Conservation (phyloP, 768 basidiomycete species). For the Lactifluus subvellereus region DNA sequence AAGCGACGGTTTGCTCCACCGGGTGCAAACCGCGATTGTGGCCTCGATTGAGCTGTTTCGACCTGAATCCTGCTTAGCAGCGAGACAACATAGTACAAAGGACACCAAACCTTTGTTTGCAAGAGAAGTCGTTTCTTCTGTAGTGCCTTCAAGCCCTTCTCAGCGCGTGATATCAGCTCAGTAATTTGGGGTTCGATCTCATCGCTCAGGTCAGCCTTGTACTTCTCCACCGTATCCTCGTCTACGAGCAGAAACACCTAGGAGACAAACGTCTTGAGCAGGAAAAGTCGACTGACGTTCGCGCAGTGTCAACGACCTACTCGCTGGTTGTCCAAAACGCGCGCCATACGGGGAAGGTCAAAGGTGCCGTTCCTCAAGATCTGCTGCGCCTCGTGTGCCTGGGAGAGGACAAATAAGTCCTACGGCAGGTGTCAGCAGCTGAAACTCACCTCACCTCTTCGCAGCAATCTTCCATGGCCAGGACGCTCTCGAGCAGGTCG, state of each 20-base stretch:
- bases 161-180: conserved; percentile 65
- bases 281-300: not conserved
- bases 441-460: conserved; percentile 48
- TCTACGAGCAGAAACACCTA: conserved; percentile 73
- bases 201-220: conserved; percentile 69
- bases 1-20: conserved; percentile 53
- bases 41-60: conserved; percentile 45
- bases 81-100: not conserved
- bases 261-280: not conserved
- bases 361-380: conserved; percentile 63
- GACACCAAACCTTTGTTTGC: conserved; percentile 51
- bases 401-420: not conserved
- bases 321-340: conserved; percentile 60
- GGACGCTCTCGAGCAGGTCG: conserved; percentile 67
- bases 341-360: conserved; percentile 67
- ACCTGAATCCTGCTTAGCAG: conserved; percentile 32
- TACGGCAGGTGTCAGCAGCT: no score
- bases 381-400: conserved; percentile 66
- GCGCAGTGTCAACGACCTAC: conserved; percentile 35
- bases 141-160: conserved; percentile 57
- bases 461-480: conserved; percentile 75
- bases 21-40: conserved; percentile 37
- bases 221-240: conserved; percentile 63
- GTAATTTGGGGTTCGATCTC: conserved; percentile 78
- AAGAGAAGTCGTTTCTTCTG: conserved; percentile 57